Conservation (phyloP, 2,329 filamentous ascomycete species). For the Purpureocillium lavendulum region DNA sequence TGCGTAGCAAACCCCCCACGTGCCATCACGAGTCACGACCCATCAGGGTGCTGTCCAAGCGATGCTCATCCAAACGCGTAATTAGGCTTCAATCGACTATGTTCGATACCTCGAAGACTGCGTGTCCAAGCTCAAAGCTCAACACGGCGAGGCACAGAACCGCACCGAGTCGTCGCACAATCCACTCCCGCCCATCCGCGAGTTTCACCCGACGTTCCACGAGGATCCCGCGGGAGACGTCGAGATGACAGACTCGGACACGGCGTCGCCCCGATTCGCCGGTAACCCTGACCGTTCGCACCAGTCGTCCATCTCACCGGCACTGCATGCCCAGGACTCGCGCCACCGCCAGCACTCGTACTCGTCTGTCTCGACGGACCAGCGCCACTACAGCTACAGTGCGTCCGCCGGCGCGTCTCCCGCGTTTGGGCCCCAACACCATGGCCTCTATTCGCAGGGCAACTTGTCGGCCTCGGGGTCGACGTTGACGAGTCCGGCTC, state of each 20-base stretch:
- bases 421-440: constrained; percentile 44
- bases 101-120: constrained; percentile 90
- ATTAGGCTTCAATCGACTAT: constrained; percentile 89
- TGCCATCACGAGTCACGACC: neutral
- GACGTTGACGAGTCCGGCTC: constrained; percentile 48
- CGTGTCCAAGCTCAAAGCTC: constrained; percentile 67
- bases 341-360: constrained; percentile 41
- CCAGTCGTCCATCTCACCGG: constrained; percentile 45
- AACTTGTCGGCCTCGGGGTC: constrained; percentile 37
- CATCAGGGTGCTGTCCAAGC: neutral
- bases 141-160: constrained; percentile 27
- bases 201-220: constrained; percentile 32
- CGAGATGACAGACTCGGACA: constrained; percentile 49
- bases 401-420: constrained; percentile 45
- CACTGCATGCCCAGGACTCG: constrained; percentile 35
- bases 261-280: constrained; percentile 37
- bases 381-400: constrained; percentile 41
- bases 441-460: constrained; percentile 27
- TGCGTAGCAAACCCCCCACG: constrained; percentile 28
- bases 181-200: constrained; percentile 26
- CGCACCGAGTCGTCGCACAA: constrained; percentile 18
- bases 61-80: neutral
- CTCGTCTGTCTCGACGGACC: constrained; percentile 44
- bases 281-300: constrained; percentile 23
- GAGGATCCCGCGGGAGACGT: constrained; percentile 31